Evolutionary conservation across 2,329 filamentous ascomycete genomes (phyloP).

Genomic region (Fusarium continuum): DNA sequence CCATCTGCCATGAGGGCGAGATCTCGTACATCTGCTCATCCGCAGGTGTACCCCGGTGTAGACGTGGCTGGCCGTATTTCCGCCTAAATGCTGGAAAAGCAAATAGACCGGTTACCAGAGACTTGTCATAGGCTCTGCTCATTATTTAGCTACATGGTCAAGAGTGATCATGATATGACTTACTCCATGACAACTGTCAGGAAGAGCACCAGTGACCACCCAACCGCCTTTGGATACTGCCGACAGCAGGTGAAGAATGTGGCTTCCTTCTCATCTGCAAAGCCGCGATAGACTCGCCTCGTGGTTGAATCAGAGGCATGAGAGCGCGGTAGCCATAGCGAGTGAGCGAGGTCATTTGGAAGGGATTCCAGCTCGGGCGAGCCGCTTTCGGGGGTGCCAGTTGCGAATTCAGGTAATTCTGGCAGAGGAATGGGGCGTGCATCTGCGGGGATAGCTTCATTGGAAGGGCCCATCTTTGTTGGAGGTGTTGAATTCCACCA

Average conservation of each 20-base stretch:
- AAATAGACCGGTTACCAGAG: constrained; percentile 33
- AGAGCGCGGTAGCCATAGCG: constrained; percentile 27
- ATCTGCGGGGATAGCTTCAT: constrained; percentile 24
- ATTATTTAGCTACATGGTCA: constrained; percentile 1
- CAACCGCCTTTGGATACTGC: constrained; percentile 40
- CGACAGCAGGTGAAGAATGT: constrained; percentile 32
- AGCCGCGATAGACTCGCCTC: constrained; percentile 29
- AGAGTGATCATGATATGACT: background rate
- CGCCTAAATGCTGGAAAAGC: constrained; percentile 40
- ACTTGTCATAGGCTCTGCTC: constrained; percentile 34
- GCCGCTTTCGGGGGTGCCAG: constrained; percentile 1
- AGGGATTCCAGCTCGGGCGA: constrained; percentile 19
- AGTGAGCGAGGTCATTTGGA: constrained; percentile 10
- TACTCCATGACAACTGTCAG: constrained; percentile 41
- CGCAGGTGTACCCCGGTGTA: background rate
- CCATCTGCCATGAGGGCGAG: constrained; percentile 39
- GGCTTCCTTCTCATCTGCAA: constrained; percentile 31
- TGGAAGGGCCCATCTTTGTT: constrained; percentile 25
- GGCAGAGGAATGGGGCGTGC: constrained; percentile 27
- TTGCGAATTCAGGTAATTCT: constrained; percentile 27
- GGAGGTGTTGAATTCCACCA: constrained; percentile 30
- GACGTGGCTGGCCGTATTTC: constrained; percentile 17
- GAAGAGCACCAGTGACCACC: constrained; percentile 39
- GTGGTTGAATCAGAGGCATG: constrained; percentile 28
- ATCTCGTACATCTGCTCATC: constrained; percentile 50